Base-by-base conservation (phyloP, 2,329 filamentous ascomycete genomes). In the Triangularia setosa region DNA sequence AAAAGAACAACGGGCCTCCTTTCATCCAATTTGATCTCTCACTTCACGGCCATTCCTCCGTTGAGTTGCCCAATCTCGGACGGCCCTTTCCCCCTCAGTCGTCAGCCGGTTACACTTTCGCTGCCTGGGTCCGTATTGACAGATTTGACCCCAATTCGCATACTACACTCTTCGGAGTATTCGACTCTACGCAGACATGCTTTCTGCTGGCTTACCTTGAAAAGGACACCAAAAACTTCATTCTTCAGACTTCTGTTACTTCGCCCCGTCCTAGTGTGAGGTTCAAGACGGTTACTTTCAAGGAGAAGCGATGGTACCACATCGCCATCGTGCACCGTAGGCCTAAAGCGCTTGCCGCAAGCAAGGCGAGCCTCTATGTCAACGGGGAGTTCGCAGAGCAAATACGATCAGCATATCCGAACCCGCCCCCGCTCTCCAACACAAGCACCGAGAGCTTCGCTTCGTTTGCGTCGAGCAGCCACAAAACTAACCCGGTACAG, bases 11-110 rank as follows among this genome's bases (percentile, higher is more conserved):
- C 68, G 86, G 87, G 14, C 92, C 95, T 5, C 87, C 93, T 0
- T 93, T 91, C 75, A 90, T 99, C 69, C 93, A 98, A 71, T 98
- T 99, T 76, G 95, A 99, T 74, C 82, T 99, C 23, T 95, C 93
- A 1, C 79, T 92, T 16, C 84, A 93, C 75, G 96, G 96, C 0
- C 94, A 92, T 76, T 91, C 92, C 14, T 97, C 95, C 0, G 86
- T 98, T 67, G 96, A 99, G 75, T 81, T 99, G 27, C 87, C 92
- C 7, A 93, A 88, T n/a, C 81, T 99, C 25, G 92, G 92, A 5
- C 88, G 91, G 30, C 79, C 87, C 1, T 99, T 99, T 72, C 96
- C 95, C 11, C 93, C 95, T 1, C 83, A 86, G 62, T 87, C 88
- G 18, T 86, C 88, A 9, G 81, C 83, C n/a, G 96, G 95, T 21